Base-by-base conservation (phyloP, 768 basidiomycete species). In the Leucocoprinus leucothites region DNA sequence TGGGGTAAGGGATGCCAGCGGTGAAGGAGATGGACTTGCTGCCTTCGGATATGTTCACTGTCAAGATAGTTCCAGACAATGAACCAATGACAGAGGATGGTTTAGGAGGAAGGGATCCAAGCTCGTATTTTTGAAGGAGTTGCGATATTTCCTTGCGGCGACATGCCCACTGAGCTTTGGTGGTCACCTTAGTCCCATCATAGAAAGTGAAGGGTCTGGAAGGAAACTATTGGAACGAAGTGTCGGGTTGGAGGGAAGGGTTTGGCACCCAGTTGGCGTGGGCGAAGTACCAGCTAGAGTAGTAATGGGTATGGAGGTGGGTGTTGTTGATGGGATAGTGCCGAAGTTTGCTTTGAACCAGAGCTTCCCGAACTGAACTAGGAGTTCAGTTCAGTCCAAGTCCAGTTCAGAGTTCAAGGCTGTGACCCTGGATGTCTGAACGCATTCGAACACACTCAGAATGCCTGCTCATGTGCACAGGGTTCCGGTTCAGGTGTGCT, bases 151-250 rank as follows among this genome's bases (percentile, higher is more conserved):
- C 79, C 6, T 69, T 67, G 18, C 74, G 73, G 22, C 81, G 75
- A 63, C 82, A 85, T 4, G 67, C 68, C 74, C 78, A 85, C 54
- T 82, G 75, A 3, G 64, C 75, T 42, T 71, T 70, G 45, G 77
- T 78, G 16, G 66, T 59, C 14, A 77, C 76, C n/a, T 70, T 66
- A 4, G 70, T 60, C 4, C 81, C 81, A 57, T 72, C 68, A 24
- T 73, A 61, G 65, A 81, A 81, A 2, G 70, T 69, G 74, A 85
- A 85, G 1, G 82, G 61, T 83, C 74, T 8, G 78, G 79, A 14
- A 84, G 73, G 51, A 71, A 73, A 48, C 72, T 53, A 60, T 76
- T 75, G 57, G 69, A 71, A 19, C 53, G 58, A 18, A 71, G 69
- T 21, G 59, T 65, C 24, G 71, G 64, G 16, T 59, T 71, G 18